These are phyloP conservation scores for Inga leiocalycina DNA, from an alignment of 306 rosid species.

Conservation along the genomic window DNA sequence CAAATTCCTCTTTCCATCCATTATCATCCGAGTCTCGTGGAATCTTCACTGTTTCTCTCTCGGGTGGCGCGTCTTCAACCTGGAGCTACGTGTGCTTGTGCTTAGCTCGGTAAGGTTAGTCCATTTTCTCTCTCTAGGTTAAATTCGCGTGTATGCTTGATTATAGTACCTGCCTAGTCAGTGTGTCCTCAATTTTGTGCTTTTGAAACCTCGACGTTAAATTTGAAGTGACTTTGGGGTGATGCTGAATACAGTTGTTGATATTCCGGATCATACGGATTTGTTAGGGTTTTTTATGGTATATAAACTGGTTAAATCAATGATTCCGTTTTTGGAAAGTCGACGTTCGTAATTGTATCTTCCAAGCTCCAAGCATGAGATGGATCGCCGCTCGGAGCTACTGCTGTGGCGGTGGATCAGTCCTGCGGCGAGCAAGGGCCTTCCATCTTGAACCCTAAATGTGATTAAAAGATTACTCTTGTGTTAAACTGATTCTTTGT, in stretches of 20 bases:
- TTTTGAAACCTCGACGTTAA: not conserved
- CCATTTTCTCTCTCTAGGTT: not conserved
- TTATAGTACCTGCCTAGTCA: not conserved
- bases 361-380: not conserved
- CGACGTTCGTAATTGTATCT: slow-evolving; percentile 9
- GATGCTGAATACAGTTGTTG: not conserved
- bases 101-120: not conserved
- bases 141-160: not conserved
- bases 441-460: slow-evolving; percentile 2
- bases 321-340: slow-evolving; percentile 8
- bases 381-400: not conserved
- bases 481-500: no score
- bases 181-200: not conserved
- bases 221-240: not conserved
- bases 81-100: not conserved
- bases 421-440: not conserved
- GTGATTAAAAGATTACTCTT: not conserved
- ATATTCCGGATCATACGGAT: not conserved
- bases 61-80: not conserved
- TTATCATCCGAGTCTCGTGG: not conserved
- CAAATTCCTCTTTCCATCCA: not conserved
- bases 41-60: not conserved
- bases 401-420: not conserved
- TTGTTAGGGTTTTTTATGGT: not conserved
- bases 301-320: not conserved